Percentiles rank a stretch among this genome's conserved stretches.
Conservation (phyloP, 768 basidiomycete genomes). For the Coprinellus micaceus region DNA sequence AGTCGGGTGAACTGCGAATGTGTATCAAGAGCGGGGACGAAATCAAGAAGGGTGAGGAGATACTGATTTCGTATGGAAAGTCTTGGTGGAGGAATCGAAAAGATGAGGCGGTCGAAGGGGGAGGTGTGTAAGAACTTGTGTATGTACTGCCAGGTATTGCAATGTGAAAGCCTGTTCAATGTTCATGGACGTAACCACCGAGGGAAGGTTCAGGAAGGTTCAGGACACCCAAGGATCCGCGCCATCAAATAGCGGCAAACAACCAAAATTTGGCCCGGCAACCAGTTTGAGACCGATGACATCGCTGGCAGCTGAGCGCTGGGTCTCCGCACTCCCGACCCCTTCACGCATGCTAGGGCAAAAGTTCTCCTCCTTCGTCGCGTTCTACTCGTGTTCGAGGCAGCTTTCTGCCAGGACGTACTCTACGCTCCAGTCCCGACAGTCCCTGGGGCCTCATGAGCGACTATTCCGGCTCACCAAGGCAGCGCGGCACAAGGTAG, state of each 20-base stretch:
- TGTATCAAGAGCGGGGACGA: conserved; percentile 63
- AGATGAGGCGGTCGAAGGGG: not conserved
- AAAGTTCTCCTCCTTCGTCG: conserved; percentile 51
- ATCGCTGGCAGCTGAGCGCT: not conserved
- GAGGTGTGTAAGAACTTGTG: not conserved
- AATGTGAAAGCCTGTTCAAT: not conserved
- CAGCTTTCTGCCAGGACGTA: conserved; percentile 34
- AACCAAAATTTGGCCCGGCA: conserved; percentile 28
- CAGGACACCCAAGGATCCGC: conserved; percentile 1
- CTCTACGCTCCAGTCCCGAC: conserved; percentile 36
- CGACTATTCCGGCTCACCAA: conserved; percentile 20
- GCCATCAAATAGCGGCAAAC: conserved; percentile 28
- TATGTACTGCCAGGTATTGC: not conserved
- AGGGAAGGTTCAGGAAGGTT: not conserved
- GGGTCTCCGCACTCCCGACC: conserved; percentile 34
- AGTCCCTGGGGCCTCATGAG: conserved; percentile 24
- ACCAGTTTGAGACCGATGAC: conserved; percentile 1
- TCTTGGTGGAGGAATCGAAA: conserved; percentile 68
- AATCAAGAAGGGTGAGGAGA: conserved; percentile 78
- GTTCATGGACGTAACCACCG: not conserved
- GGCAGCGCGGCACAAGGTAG: conserved; percentile 41
- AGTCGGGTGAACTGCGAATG: conserved; percentile 67
- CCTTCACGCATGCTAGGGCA: conserved; percentile 47
- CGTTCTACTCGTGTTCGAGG: conserved; percentile 55
- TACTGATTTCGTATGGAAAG: conserved; percentile 87